phyloP scores from a whole-genome alignment of 192 early-diverging fungal species.

The Borealophlyctis nickersoniae region DNA sequence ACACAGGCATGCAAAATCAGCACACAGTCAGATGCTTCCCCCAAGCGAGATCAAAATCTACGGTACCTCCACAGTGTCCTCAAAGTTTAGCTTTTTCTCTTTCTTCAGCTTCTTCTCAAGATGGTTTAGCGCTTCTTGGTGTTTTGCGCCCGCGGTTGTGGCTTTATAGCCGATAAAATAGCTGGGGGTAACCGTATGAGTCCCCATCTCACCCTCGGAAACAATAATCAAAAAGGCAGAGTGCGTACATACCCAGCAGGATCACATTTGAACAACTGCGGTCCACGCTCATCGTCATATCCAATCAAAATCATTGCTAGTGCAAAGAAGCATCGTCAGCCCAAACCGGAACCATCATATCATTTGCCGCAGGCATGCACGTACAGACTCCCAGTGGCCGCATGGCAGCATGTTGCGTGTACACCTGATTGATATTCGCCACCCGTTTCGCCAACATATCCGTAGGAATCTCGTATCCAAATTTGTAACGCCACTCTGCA shows the following conservation, averaged over 20 bases:
- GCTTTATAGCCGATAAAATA: constrained; percentile 98
- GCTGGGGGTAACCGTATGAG: background rate
- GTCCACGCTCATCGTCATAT: constrained; percentile 92
- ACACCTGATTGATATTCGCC: constrained; percentile 98
- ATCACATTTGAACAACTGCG: constrained; percentile 97
- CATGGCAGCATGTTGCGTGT: constrained; percentile 99
- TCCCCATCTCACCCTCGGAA: background rate
- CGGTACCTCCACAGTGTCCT: constrained; percentile 94
- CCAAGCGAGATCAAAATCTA: too few species aligned
- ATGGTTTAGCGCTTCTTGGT: constrained; percentile 91
- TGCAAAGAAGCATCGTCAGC: background rate
- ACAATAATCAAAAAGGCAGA: background rate
- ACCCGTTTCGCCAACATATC: constrained; percentile 97
- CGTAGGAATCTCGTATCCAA: constrained; percentile 94
- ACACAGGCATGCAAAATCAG: background rate
- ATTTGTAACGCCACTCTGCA: constrained; percentile 98
- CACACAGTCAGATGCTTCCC: background rate
- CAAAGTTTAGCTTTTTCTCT: constrained; percentile 68
- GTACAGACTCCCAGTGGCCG: constrained; percentile 92
- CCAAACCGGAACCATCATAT: background rate
- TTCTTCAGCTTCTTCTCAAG: constrained; percentile 99
- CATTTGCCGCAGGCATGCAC: constrained; percentile 33
- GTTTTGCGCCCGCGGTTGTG: constrained; percentile 92
- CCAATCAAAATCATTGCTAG: constrained; percentile 95
- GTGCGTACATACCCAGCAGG: constrained; percentile 76